Evolutionary conservation across 2,329 filamentous ascomycete species (phyloP).

Genomic region (Ophiostoma novo-ulmi): DNA sequence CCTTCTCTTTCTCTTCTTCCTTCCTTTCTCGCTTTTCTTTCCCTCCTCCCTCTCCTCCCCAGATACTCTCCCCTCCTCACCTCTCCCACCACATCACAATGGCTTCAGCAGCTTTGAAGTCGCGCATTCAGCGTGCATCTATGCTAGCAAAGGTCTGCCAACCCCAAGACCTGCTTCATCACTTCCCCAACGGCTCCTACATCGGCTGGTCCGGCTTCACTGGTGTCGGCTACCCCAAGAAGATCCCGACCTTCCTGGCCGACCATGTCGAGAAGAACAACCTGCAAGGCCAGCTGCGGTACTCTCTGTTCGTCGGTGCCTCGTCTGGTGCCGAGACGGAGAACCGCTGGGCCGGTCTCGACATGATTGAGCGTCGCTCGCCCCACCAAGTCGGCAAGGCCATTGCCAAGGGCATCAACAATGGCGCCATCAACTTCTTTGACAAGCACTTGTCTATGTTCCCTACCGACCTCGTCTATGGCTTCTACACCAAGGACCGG

Average conservation of each 20-base stretch:
- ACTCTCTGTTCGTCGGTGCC: slow-evolving; percentile 84
- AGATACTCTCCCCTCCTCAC: neutral
- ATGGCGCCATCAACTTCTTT: slow-evolving; percentile 83
- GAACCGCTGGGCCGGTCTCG: slow-evolving; percentile 80
- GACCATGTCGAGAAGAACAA: slow-evolving; percentile 85
- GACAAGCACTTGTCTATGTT: slow-evolving; percentile 95
- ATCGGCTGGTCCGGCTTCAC: slow-evolving; percentile 91
- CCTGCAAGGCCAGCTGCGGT: slow-evolving; percentile 77
- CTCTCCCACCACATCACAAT: slow-evolving; percentile 32
- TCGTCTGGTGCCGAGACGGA: slow-evolving; percentile 85
- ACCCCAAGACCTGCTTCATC: slow-evolving; percentile 71
- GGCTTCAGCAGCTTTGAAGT: slow-evolving; percentile 69
- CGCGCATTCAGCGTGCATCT: slow-evolving; percentile 68
- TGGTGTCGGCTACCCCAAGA: slow-evolving; percentile 84
- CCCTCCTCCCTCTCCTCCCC: neutral
- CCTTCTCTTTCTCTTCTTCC: neutral
- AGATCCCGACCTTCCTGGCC: slow-evolving; percentile 75
- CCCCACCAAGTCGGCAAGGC: slow-evolving; percentile 89
- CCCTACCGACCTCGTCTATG: slow-evolving; percentile 78
- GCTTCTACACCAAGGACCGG: slow-evolving; percentile 78
- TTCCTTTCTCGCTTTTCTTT: neutral
- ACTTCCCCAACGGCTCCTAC: slow-evolving; percentile 81
- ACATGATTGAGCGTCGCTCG: slow-evolving; percentile 83
- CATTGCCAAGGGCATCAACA: slow-evolving; percentile 86
- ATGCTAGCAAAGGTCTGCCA: slow-evolving; percentile 75